Base-by-base conservation (phyloP, 495 filamentous ascomycete species). In the Aspergillus conjunctus region DNA sequence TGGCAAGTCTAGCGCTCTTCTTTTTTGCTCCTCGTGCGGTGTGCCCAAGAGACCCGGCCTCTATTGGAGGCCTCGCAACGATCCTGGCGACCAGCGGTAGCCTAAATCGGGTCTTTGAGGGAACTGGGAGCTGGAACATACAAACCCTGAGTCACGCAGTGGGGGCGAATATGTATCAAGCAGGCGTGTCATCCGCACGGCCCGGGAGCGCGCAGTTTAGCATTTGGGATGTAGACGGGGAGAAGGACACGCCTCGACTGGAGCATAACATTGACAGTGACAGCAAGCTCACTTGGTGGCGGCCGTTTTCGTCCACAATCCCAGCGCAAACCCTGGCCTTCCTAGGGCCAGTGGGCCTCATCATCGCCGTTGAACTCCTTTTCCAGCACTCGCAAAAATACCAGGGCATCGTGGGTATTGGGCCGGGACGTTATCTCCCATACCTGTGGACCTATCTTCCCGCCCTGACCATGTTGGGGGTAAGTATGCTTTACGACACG, bases 61-160 rank as follows among this genome's bases (percentile, higher is more conserved):
- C 66, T 0, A 63, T 68, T 12, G 56, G 54, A 20, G 66, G 66
- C 1, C 3, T 68, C 2, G 56, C 66, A 32, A 56, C 49, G 5
- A 55, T 68, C 7, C 41, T 68, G 5, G 41, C 41, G 6, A 6
- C 41, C 41, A 45, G 9, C 41, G 41, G 11, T 17, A 15, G n/a
- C 11, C 41, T 45, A 15, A 45, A 6, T 6, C 10, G 17, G 15
- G 41, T 15, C 41, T 45, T 45, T 45, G 41, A 45, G 41, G 41
- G 41, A 18, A 45, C 41, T 5, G 41, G 41, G 17, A 45, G 7
- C 17, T 45, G 41, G 41, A 15, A 45, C 17, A 14, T 45, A 14
- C 7, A 8, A 45, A 5, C 8, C 17, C 41, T 45, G 5, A 18
- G 41, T 17, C 41, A 15, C 41, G n/a, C 10, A 45, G 6, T 45